A percentile compares a stretch with the other conserved stretches of the same genome.
Conservation (phyloP, 2,329 filamentous ascomycete genomes). For the Paraphoma chrysanthemicola region DNA sequence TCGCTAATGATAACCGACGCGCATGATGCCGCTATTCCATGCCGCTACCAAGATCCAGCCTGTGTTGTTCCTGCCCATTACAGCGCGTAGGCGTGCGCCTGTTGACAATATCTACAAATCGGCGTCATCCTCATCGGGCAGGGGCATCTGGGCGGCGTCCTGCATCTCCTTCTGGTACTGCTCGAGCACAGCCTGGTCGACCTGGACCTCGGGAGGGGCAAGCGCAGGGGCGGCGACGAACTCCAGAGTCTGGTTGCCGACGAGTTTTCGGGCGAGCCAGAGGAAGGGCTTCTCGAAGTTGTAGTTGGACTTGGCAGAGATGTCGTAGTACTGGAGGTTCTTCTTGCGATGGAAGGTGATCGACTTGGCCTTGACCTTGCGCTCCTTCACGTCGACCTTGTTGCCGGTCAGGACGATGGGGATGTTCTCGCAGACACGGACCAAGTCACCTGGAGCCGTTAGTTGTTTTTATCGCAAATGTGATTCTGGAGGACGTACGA, state of each 20-base stretch:
- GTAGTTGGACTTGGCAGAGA: conserved; percentile 99
- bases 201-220: conserved; percentile 88
- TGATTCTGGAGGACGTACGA: conserved; percentile 68
- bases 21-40: conserved; percentile 24
- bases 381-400: conserved; percentile 99
- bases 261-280: conserved; percentile 97
- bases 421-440: conserved; percentile 99
- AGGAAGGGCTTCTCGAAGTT: conserved; percentile 99
- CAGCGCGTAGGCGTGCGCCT: conserved; percentile 25
- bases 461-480: conserved; percentile 12
- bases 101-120: conserved; percentile 56
- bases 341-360: conserved; percentile 99
- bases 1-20: conserved; percentile 37
- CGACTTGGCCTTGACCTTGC: conserved; percentile 99
- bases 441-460: conserved; percentile 77
- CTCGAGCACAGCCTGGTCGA: conserved; percentile 82
- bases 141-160: conserved; percentile 78
- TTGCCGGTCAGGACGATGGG: conserved; percentile 98
- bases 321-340: conserved; percentile 99
- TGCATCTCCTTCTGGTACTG: conserved; percentile 91
- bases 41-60: conserved; percentile 32
- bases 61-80: conserved; percentile 39
- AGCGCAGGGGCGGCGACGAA: conserved; percentile 96
- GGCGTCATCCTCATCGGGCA: conserved; percentile 93
- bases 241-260: conserved; percentile 89